Percentiles rank a stretch among this genome's conserved stretches.
Conservation (phyloP, 1,139 yeast genomes). For the Yamadazyma membranifaciens region DNA sequence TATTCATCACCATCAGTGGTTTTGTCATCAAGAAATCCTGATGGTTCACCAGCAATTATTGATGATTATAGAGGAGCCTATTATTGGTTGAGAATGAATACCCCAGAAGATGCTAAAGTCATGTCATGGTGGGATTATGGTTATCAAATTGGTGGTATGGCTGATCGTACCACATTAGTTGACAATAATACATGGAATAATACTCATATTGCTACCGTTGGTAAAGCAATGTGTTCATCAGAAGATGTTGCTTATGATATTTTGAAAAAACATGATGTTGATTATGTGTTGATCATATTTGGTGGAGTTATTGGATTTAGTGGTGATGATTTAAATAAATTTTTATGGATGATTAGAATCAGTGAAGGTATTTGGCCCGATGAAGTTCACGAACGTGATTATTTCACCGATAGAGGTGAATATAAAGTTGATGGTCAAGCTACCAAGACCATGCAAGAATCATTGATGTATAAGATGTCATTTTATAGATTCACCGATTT, state of each 20-base stretch:
- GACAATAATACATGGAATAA: slow-evolving; percentile 99
- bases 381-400: slow-evolving; percentile 82
- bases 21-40: slow-evolving; percentile 77
- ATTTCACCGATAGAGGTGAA: slow-evolving; percentile 82
- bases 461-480: slow-evolving; percentile 93
- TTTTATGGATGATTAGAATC: slow-evolving; percentile 98
- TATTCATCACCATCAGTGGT: slow-evolving; percentile 98
- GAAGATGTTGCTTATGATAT: slow-evolving; percentile 90
- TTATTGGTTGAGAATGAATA: slow-evolving; percentile 98
- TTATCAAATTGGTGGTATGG: slow-evolving; percentile 99
- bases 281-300: slow-evolving; percentile 87
- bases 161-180: slow-evolving; percentile 96
- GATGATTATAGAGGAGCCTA: slow-evolving; percentile 99
- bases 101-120: slow-evolving; percentile 91
- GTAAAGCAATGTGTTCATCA: slow-evolving; percentile 91
- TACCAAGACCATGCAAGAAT: slow-evolving; percentile 78
- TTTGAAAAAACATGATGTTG: slow-evolving; percentile 89
- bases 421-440: slow-evolving; percentile 84
- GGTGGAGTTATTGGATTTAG: slow-evolving; percentile 94
- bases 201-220: slow-evolving; percentile 99
- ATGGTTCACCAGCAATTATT: slow-evolving; percentile 81
- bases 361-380: slow-evolving; percentile 99
- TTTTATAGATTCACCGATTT: slow-evolving; percentile 83
- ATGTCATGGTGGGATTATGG: slow-evolving; percentile 99
- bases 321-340: slow-evolving; percentile 96